Evolutionary conservation across 768 basidiomycete genomes (phyloP), one percentile per base, ranked within the genome.

Genomic region (Brasilioporus rufonigricans): DNA sequence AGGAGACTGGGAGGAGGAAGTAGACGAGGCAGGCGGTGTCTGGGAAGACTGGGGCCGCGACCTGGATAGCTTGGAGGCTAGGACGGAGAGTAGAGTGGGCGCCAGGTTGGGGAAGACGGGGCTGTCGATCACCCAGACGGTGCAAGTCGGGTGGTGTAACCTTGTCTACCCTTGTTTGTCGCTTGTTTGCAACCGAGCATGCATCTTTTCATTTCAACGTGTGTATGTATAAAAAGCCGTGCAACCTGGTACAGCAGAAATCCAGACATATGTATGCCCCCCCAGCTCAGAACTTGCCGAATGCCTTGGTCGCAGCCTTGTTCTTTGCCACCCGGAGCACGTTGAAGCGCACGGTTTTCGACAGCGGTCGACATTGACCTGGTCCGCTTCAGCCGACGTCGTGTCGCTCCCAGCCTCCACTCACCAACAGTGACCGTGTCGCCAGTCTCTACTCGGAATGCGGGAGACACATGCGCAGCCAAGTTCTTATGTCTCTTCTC

Each of bases 291-390:
- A 98, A 98, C 85, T 98, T 98, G 77, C 85, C 83, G 79, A 98
- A 98, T 48, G 89, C 79, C 82, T 96, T 97, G 55, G 84, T 74
- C 32, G 92, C 71, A 12, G 92, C 93, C 84, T 94, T 95, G 85
- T 77, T 94, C 86, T 89, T 93, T 61, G 85, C 73, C 74, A 99
- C 96, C 67, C 95, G 89, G 71, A 98, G 76, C 55, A 99, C 97
- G 77, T 99, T 99, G 88, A 99, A 99, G 48, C 97, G 91, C 68
- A 98, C 93, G 32, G 96, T 98, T 78, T 99, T 99, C 58, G 97
- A 98, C 67, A 98, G 77, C 65, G 97, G 97, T 72, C 97, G 89
- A 81, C 97, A 99, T 85, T 99, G 97, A 33, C 94, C 93, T 93
- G 31, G 1, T 12, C 10, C 33, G 0, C 44, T 21, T 61, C 44